Base-by-base conservation (phyloP, 805 yeast species). In the Metschnikowia kunwiensis region DNA sequence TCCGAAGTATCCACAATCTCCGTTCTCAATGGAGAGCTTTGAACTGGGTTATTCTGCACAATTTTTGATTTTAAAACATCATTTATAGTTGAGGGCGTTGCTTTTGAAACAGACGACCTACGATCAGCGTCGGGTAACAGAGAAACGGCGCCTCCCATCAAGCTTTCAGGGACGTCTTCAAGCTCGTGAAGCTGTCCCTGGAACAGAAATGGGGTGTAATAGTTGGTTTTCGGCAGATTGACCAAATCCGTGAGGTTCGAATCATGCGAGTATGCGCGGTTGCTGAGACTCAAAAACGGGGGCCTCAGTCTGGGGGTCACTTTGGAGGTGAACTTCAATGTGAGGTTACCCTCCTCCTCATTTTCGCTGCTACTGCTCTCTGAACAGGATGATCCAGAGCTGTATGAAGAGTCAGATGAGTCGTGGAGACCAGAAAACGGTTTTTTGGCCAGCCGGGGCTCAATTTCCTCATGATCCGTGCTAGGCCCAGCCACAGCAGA, bases 281-380 rank as follows among this genome's bases (percentile, higher is more conserved):
- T 56, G 30, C 51, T 50, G 29, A 63, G 42, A 4, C 57, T 42
- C 10, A 67, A 47, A 40, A 63, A 57, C 14, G 59, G 60, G 1
- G 73, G 72, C 18, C 65, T 49, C 5, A 59, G 42, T 2, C 43
- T 40, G 1, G 63, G 65, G 0, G 60, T 57, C 7, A 67, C 56
- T 43, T 68, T 67, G 3, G 74, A 66, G 2, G 68, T 50, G 43
- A 72, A 68, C 18, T 69, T 71, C 25, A 72, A 54, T 1, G 75
- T 70, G 38, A 72, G 52, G 42, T 71, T 67, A 1, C 65, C 73
- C 12, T 47, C 63, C 31, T 65, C 74, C 13, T 66, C 74, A 21
- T 61, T 61, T 5, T 61, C 71, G 29, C 60, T 54, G 27, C 41
- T 53, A n/a, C 42, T 35, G 10, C 36, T 34, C 19, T 36, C 40